These are phyloP conservation scores for Ballota nigra DNA, from an alignment of 257 asterid species.

Conservation along the genomic window DNA sequence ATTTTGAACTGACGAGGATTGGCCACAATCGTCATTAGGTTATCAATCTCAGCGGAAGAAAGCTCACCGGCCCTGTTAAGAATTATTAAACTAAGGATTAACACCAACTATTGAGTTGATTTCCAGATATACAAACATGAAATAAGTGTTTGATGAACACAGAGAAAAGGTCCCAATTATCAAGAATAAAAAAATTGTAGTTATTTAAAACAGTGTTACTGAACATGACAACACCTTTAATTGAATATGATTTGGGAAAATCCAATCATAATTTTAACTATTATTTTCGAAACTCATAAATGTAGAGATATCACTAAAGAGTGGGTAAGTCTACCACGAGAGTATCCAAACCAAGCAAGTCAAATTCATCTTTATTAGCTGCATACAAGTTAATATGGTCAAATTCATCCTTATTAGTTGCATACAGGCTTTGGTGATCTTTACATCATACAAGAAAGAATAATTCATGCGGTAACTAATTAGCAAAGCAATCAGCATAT, in stretches of 20 bases:
- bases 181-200: background rate
- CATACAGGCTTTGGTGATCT: background rate
- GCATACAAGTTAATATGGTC: background rate
- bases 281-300: background rate
- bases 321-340: no score
- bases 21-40: slow-evolving; percentile 50
- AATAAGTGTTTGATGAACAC: no score
- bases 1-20: slow-evolving; percentile 58
- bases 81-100: background rate
- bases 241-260: background rate
- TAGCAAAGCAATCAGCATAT: no score
- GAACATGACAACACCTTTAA: background rate
- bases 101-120: background rate
- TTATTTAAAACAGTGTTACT: background rate
- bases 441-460: no score
- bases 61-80: slow-evolving; percentile 51
- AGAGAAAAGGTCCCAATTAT: no score
- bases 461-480: no score
- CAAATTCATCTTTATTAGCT: background rate
- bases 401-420: background rate
- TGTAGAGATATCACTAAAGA: background rate
- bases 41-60: slow-evolving; percentile 46
- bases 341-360: background rate
- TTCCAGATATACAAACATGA: no score
- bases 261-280: background rate